Evolutionary conservation across 176 grass and related monocot species (phyloP).

Genomic region (Aegilops longissima): DNA sequence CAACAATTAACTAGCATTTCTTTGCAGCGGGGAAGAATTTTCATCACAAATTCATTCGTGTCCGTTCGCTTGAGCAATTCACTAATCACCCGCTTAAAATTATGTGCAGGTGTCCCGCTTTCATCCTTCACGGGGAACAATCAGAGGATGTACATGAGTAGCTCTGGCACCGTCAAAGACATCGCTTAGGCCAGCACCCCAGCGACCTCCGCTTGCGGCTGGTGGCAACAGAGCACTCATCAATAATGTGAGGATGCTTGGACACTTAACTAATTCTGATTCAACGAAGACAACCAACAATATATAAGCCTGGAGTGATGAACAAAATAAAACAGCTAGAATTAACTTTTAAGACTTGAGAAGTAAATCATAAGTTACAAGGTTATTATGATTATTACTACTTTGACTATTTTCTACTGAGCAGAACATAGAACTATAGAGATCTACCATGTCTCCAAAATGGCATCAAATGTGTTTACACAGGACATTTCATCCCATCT

Average conservation of each 20-base stretch:
- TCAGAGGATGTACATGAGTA: neutral
- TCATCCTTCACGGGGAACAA: neutral
- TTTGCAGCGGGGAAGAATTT: neutral
- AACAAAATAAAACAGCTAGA: neutral
- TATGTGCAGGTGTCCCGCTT: neutral
- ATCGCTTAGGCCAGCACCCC: neutral
- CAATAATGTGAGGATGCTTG: conserved; percentile 10
- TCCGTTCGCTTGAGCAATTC: neutral
- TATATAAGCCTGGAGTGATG: neutral
- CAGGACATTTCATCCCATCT: neutral
- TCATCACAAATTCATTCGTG: neutral
- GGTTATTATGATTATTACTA: neutral
- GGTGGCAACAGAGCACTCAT: neutral
- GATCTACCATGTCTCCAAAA: neutral
- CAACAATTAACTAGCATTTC: neutral
- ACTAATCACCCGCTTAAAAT: neutral
- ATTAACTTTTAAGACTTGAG: neutral
- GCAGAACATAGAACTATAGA: neutral
- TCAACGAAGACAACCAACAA: neutral
- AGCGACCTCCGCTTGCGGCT: neutral
- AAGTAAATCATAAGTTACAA: neutral
- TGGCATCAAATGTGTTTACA: neutral
- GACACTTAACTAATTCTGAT: neutral
- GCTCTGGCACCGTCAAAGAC: neutral
- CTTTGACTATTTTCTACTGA: neutral